Evolutionary conservation across 441 rosid species (phyloP).

Genomic region (Sinapis alba): DNA sequence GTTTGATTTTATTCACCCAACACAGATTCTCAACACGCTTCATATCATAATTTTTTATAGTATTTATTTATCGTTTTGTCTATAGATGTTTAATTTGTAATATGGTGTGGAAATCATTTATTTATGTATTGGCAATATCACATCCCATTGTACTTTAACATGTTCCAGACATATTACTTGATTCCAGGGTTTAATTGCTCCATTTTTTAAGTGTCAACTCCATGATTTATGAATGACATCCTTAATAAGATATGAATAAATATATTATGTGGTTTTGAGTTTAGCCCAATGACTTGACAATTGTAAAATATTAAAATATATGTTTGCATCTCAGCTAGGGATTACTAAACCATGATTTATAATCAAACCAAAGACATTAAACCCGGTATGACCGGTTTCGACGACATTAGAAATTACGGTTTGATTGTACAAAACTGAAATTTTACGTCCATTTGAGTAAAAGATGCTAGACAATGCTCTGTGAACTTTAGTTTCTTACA

Average conservation of each 20-base stretch:
- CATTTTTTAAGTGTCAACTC: slow-evolving; percentile 2
- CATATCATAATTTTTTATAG: neutral
- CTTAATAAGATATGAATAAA: neutral
- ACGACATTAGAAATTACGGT: neutral
- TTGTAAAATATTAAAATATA: neutral
- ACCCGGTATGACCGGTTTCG: neutral
- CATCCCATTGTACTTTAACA: slow-evolving; percentile 9
- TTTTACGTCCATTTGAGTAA: neutral
- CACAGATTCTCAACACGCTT: neutral
- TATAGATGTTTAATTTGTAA: slow-evolving; percentile 1
- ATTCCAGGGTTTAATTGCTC: slow-evolving; percentile 21
- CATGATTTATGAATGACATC: neutral
- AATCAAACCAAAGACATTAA: neutral
- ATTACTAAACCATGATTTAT: neutral
- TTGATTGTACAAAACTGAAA: neutral
- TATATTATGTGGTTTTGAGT: neutral
- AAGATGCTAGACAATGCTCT: neutral
- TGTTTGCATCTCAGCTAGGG: neutral
- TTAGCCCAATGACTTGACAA: neutral
- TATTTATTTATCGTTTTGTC: neutral
- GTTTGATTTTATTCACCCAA: neutral
- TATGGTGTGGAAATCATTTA: neutral
- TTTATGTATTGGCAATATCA: slow-evolving; percentile 6
- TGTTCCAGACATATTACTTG: slow-evolving; percentile 15
- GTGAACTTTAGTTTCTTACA: slow-evolving; percentile 14